Percentiles rank a stretch among this genome's conserved stretches.
Evolutionary conservation across 2,329 filamentous ascomycete species (phyloP).

Genomic region (Myriosclerotinia scirpicola): DNA sequence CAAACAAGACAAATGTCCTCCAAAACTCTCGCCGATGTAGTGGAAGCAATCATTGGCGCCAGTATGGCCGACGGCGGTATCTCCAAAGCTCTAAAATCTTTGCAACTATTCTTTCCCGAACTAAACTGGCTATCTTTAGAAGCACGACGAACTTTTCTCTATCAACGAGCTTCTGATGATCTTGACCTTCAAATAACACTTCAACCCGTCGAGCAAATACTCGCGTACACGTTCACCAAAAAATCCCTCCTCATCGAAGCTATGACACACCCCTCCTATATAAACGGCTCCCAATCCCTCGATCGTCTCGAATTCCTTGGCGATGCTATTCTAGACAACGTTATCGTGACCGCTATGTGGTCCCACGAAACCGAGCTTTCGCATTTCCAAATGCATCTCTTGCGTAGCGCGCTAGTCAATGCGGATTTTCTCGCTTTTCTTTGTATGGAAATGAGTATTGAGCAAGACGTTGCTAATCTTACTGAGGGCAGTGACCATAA

Average conservation of each 20-base stretch:
- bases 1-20: slow-evolving; percentile 54
- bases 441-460: slow-evolving; percentile 57
- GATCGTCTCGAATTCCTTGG: slow-evolving; percentile 87
- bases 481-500: not conserved
- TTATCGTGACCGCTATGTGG: slow-evolving; percentile 63
- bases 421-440: slow-evolving; percentile 76
- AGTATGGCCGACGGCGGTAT: slow-evolving; percentile 69
- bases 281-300: slow-evolving; percentile 50
- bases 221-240: slow-evolving; percentile 72
- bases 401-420: slow-evolving; percentile 77
- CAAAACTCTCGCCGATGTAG: slow-evolving; percentile 82
- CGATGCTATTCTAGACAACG: slow-evolving; percentile 78
- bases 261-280: slow-evolving; percentile 71
- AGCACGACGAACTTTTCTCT: slow-evolving; percentile 47
- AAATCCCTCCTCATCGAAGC: slow-evolving; percentile 72
- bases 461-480: slow-evolving; percentile 39
- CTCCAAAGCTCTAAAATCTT: slow-evolving; percentile 59
- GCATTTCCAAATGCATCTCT: slow-evolving; percentile 68
- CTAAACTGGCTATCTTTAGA: slow-evolving; percentile 53
- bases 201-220: slow-evolving; percentile 58
- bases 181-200: slow-evolving; percentile 43
- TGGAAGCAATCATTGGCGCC: slow-evolving; percentile 81
- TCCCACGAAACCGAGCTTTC: slow-evolving; percentile 49
- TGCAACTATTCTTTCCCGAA: slow-evolving; percentile 65
- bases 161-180: slow-evolving; percentile 43